Percentiles rank a stretch among this genome's conserved stretches.
Evolutionary conservation across 148 eudicot species (phyloP).

Genomic region (Rhododendron vialii): DNA sequence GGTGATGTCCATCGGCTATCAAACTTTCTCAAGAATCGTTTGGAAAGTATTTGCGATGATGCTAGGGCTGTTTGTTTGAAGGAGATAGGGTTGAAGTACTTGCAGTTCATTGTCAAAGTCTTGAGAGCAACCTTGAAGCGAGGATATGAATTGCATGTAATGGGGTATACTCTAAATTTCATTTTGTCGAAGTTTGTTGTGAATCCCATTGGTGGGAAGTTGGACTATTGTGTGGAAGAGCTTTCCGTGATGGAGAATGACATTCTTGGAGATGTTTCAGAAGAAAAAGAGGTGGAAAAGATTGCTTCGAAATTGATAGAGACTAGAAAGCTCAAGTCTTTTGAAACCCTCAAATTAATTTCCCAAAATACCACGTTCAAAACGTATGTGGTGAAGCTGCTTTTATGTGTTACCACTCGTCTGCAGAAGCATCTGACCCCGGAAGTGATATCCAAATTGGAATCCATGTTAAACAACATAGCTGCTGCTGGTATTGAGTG

Average conservation of each 20-base stretch:
- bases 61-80: constrained; percentile 79
- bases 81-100: constrained; percentile 73
- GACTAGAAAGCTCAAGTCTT: constrained; percentile 77
- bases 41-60: constrained; percentile 79
- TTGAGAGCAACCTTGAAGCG: constrained; percentile 69
- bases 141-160: constrained; percentile 88
- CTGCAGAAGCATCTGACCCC: constrained; percentile 65
- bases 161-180: constrained; percentile 75
- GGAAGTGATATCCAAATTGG: constrained; percentile 61
- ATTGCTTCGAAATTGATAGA: constrained; percentile 94
- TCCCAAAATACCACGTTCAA: constrained; percentile 74
- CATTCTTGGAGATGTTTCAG: constrained; percentile 81
- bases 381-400: constrained; percentile 61
- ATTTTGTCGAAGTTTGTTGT: constrained; percentile 54
- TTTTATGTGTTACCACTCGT: constrained; percentile 54
- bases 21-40: constrained; percentile 68
- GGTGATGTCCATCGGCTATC: constrained; percentile 71
- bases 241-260: constrained; percentile 65
- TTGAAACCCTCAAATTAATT: constrained; percentile 71
- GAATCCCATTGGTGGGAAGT: constrained; percentile 39
- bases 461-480: constrained; percentile 69
- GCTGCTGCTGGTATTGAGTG: constrained; percentile 74
- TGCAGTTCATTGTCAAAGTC: constrained; percentile 59
- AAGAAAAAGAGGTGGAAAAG: constrained; percentile 89
- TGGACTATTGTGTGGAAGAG: constrained; percentile 78